Conservation (phyloP, 805 yeast genomes). For the Cyberlindnera lachancei region DNA sequence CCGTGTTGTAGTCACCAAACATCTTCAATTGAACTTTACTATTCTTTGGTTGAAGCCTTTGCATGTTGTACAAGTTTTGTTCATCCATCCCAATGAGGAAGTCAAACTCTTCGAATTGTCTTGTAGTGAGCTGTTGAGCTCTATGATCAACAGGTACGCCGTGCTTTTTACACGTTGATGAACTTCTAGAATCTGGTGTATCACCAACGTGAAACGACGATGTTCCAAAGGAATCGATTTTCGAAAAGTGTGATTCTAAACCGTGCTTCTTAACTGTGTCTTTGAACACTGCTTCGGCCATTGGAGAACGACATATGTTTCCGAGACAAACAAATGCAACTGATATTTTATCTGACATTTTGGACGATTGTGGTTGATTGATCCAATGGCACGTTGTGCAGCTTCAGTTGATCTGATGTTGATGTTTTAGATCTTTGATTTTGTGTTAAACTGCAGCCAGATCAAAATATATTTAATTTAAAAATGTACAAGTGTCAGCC, state of each 20-base stretch:
- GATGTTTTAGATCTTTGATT: no score
- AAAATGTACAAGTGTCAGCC: no score
- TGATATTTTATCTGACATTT: conserved; percentile 27
- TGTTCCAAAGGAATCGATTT: conserved; percentile 85
- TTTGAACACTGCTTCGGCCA: conserved; percentile 92
- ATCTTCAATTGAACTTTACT: conserved; percentile 44
- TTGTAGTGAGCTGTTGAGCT: conserved; percentile 58
- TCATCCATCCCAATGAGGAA: conserved; percentile 69
- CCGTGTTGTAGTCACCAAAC: conserved; percentile 78
- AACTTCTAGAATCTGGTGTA: conserved; percentile 69
- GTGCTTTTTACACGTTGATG: conserved; percentile 57
- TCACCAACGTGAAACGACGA: conserved; percentile 81
- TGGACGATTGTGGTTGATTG: no score
- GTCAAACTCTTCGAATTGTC: conserved; percentile 52
- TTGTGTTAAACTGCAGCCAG: no score
- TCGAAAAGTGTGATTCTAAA: conserved; percentile 32
- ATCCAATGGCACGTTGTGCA: no score
- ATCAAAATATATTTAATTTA: no score
- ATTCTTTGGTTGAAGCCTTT: conserved; percentile 42
- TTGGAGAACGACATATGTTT: conserved; percentile 92
- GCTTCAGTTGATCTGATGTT: no score
- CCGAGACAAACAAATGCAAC: conserved; percentile 92
- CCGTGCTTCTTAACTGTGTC: conserved; percentile 52
- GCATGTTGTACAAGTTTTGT: conserved; percentile 44
- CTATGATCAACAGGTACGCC: conserved; percentile 68